A percentile compares a stretch with the other conserved stretches of the same genome.
phyloP scores from a whole-genome alignment of 1,139 yeast genomes.

The Citeromyces hawaiiensis region DNA sequence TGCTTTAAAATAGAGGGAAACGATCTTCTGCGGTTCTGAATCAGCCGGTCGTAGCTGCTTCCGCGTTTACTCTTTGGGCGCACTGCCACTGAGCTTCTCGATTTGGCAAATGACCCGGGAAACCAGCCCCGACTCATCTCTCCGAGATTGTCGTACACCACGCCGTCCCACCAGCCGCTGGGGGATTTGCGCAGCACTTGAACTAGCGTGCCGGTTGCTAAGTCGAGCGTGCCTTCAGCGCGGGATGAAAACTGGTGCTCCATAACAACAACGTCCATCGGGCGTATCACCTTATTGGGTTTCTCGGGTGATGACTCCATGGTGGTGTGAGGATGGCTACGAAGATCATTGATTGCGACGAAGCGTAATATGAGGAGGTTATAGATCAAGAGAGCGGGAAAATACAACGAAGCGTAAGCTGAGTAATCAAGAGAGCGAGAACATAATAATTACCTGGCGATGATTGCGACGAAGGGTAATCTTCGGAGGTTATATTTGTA shows the following conservation, averaged over 20 bases:
- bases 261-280: constrained; percentile 3
- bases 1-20: constrained; percentile 2
- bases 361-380: no score
- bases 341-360: no score
- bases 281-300: constrained; percentile 1
- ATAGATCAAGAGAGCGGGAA: no score
- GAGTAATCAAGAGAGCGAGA: no score
- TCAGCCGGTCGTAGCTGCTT: not conserved
- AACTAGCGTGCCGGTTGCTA: constrained; percentile 35
- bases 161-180: constrained; percentile 74
- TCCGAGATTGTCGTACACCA: constrained; percentile 26
- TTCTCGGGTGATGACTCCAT: constrained; percentile 2
- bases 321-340: no score
- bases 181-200: constrained; percentile 38
- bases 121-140: constrained; percentile 59
- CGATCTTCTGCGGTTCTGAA: not conserved
- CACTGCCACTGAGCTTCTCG: constrained; percentile 9
- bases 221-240: constrained; percentile 16
- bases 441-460: no score
- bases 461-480: no score
- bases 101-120: constrained; percentile 22
- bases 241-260: constrained; percentile 1
- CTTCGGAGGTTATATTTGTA: no score
- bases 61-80: constrained; percentile 1
- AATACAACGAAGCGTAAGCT: no score